phyloP scores from a whole-genome alignment of 306 rosid genomes.

The Malus sylvestris region DNA sequence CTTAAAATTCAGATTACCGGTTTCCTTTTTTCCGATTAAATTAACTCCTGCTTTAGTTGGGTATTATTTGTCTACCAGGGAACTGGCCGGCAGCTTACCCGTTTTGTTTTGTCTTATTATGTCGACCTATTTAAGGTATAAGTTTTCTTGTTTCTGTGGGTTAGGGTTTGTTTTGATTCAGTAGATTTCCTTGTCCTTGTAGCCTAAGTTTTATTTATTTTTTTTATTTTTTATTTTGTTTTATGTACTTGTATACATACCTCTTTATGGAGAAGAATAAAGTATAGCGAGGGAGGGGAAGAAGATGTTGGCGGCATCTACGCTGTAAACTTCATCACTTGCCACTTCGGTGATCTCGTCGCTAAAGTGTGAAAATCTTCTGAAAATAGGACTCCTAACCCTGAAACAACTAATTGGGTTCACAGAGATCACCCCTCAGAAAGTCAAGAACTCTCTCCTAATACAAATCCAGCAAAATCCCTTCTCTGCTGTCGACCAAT shows the following conservation, averaged over 20 bases:
- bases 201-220: not conserved
- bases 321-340: constrained; percentile 61
- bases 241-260: not conserved
- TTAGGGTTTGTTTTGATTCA: too few species aligned
- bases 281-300: not conserved
- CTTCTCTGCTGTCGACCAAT: constrained; percentile 19
- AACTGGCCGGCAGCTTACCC: not conserved
- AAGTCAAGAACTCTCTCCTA: constrained; percentile 69
- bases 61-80: too few species aligned
- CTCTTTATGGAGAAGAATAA: not conserved
- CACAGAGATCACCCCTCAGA: constrained; percentile 54
- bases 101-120: too few species aligned
- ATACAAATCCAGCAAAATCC: constrained; percentile 81
- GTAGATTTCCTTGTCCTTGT: too few species aligned
- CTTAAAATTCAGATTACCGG: too few species aligned
- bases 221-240: too few species aligned
- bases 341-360: constrained; percentile 76
- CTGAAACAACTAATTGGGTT: constrained; percentile 34
- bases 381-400: constrained; percentile 44
- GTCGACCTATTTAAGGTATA: too few species aligned
- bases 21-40: too few species aligned
- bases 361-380: constrained; percentile 65
- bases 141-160: too few species aligned
- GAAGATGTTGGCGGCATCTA: constrained; percentile 50
- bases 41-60: too few species aligned